phyloP scores from a whole-genome alignment of 2,329 filamentous ascomycete genomes.

The Fusarium paranaense region DNA sequence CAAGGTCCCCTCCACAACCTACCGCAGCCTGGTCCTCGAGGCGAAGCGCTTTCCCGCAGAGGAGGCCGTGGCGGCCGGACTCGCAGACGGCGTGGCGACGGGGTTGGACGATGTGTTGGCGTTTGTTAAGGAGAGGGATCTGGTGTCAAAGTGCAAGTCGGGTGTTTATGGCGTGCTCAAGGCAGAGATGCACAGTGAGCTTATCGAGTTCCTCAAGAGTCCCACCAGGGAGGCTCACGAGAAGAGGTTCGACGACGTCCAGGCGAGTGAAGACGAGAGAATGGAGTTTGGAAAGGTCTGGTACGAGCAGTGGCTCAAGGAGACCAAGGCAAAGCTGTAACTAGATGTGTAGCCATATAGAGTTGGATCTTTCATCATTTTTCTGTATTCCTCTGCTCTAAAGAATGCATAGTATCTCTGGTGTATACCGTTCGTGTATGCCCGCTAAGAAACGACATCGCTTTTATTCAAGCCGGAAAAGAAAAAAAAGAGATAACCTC shows the following conservation, averaged over 20 bases:
- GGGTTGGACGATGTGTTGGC: slow-evolving; percentile 71
- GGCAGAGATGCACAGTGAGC: slow-evolving; percentile 79
- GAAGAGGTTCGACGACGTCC: slow-evolving; percentile 57
- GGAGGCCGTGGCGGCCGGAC: slow-evolving; percentile 72
- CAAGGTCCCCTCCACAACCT: slow-evolving; percentile 69
- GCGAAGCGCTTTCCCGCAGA: slow-evolving; percentile 73
- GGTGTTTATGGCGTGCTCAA: slow-evolving; percentile 79
- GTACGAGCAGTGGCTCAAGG: slow-evolving; percentile 61
- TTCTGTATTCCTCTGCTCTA: slow-evolving; percentile 4
- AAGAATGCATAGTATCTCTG: neutral
- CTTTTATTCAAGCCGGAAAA: slow-evolving; percentile 1
- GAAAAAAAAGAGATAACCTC: neutral
- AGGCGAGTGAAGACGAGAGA: slow-evolving; percentile 55
- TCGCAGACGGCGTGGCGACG: slow-evolving; percentile 74
- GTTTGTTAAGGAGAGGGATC: slow-evolving; percentile 68
- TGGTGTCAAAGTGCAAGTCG: slow-evolving; percentile 71
- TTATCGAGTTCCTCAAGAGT: slow-evolving; percentile 67
- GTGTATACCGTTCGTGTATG: neutral
- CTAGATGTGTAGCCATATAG: neutral
- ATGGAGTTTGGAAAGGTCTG: slow-evolving; percentile 59
- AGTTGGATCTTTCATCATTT: neutral
- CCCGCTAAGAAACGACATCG: neutral
- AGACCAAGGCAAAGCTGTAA: slow-evolving; percentile 55
- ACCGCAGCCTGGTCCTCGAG: slow-evolving; percentile 78
- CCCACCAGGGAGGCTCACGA: slow-evolving; percentile 63